Conservation (phyloP, 352 stramenopile genomes). For the Pythium coloratum region DNA sequence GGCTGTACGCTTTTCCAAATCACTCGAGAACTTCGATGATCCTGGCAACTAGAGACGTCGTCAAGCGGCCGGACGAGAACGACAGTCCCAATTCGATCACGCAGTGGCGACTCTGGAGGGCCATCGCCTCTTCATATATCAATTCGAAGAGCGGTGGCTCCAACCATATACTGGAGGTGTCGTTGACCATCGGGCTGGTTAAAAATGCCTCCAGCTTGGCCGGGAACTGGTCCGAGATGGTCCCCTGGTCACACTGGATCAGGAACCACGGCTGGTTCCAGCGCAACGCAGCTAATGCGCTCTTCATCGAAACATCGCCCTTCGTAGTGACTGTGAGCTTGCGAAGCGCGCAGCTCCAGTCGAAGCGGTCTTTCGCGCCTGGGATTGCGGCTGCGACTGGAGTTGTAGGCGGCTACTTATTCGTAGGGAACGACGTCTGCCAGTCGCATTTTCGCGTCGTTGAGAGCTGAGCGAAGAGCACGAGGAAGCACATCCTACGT, state of each 20-base stretch:
- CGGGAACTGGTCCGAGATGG: slow-evolving; percentile 15
- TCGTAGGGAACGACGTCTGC: slow-evolving; percentile 6
- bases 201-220: slow-evolving; percentile 17
- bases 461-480: slow-evolving; percentile 7
- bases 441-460: slow-evolving; percentile 12
- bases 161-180: not conserved
- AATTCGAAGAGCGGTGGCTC: not conserved
- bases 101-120: not conserved
- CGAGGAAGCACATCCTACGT: slow-evolving; percentile 1
- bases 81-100: slow-evolving; percentile 18
- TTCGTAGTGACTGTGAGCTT: slow-evolving; percentile 6
- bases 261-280: slow-evolving; percentile 23
- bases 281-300: slow-evolving; percentile 13
- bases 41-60: slow-evolving; percentile 10
- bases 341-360: slow-evolving; percentile 5
- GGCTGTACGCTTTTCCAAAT: slow-evolving; percentile 9
- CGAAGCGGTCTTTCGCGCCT: not conserved
- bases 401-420: not conserved
- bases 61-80: slow-evolving; percentile 16
- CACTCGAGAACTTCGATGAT: slow-evolving; percentile 24
- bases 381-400: not conserved
- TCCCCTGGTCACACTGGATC: slow-evolving; percentile 19
- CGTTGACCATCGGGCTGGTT: not conserved
- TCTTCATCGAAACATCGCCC: slow-evolving; percentile 1
- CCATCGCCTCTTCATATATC: not conserved